Conservation (phyloP, 352 stramenopile species). For the Sclerospora graminicola region DNA sequence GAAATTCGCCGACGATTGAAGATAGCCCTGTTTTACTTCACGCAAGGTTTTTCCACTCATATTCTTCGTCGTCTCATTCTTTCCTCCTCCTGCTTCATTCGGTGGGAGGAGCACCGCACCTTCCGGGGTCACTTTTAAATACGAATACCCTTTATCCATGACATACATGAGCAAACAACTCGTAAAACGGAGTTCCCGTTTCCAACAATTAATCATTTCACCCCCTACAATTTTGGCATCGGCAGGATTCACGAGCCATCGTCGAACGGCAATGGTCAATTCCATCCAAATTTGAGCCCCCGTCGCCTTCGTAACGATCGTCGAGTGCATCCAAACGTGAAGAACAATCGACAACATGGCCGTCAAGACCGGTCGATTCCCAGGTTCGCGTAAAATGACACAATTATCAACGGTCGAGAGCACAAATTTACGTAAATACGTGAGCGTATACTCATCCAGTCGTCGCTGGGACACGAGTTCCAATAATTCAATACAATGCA, state of each 20-base stretch:
- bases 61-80: constrained; percentile 16
- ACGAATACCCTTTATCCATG: constrained; percentile 64
- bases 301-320: constrained; percentile 39
- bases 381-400: constrained; percentile 51
- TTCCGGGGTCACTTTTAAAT: constrained; percentile 53
- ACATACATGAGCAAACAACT: constrained; percentile 77
- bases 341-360: constrained; percentile 77
- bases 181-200: constrained; percentile 68
- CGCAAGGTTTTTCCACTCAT: constrained; percentile 33
- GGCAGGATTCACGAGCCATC: constrained; percentile 59
- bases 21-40: constrained; percentile 53
- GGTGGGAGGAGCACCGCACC: constrained; percentile 44
- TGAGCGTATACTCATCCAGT: constrained; percentile 78
- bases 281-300: constrained; percentile 73
- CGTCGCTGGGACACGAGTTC: constrained; percentile 74
- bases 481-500: constrained; percentile 81
- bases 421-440: constrained; percentile 81
- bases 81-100: constrained; percentile 11
- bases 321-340: constrained; percentile 82
- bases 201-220: constrained; percentile 79
- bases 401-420: constrained; percentile 80
- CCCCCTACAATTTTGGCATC: constrained; percentile 46
- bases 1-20: constrained; percentile 62
- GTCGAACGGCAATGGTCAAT: constrained; percentile 63
- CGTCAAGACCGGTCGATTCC: constrained; percentile 45